A percentile compares a stretch with the other conserved stretches of the same genome.
These are phyloP conservation scores for Lactarius tabidus DNA, from an alignment of 768 basidiomycete genomes.

Conservation along the genomic window DNA sequence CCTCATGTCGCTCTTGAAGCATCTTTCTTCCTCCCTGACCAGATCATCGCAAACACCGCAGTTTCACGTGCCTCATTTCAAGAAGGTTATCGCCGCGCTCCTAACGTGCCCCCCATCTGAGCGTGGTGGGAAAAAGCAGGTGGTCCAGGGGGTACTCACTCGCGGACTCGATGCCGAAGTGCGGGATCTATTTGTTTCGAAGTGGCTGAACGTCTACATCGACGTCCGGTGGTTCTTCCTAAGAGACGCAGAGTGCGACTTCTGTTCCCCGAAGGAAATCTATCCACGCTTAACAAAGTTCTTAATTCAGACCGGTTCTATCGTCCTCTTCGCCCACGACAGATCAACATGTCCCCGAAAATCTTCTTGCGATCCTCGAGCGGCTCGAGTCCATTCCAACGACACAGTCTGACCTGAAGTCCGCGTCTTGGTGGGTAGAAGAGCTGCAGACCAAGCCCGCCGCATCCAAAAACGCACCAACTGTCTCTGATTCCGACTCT, in stretches of 20 bases:
- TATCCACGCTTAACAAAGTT: slow-evolving; percentile 27
- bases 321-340: slow-evolving; percentile 26
- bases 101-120: slow-evolving; percentile 57
- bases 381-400: slow-evolving; percentile 71
- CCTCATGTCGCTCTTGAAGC: slow-evolving; percentile 69
- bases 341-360: slow-evolving; percentile 43
- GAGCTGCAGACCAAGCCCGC: slow-evolving; percentile 58
- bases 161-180: slow-evolving; percentile 55
- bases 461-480: slow-evolving; percentile 37
- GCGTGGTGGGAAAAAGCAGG: slow-evolving; percentile 28
- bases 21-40: slow-evolving; percentile 65
- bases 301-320: slow-evolving; percentile 28
- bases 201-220: slow-evolving; percentile 73
- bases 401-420: slow-evolving; percentile 58
- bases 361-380: slow-evolving; percentile 63
- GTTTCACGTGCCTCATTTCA: slow-evolving; percentile 65
- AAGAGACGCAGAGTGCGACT: slow-evolving; percentile 64
- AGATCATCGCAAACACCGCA: slow-evolving; percentile 48
- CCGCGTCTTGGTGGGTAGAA: slow-evolving; percentile 82
- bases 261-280: slow-evolving; percentile 3
- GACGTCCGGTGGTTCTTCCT: slow-evolving; percentile 91
- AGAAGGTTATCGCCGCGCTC: slow-evolving; percentile 55
- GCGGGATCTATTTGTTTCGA: slow-evolving; percentile 57
- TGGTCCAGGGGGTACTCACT: slow-evolving; percentile 27
- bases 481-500: slow-evolving; percentile 17